phyloP scores from a whole-genome alignment of 257 asterid genomes.

The Lycium ferocissimum region DNA sequence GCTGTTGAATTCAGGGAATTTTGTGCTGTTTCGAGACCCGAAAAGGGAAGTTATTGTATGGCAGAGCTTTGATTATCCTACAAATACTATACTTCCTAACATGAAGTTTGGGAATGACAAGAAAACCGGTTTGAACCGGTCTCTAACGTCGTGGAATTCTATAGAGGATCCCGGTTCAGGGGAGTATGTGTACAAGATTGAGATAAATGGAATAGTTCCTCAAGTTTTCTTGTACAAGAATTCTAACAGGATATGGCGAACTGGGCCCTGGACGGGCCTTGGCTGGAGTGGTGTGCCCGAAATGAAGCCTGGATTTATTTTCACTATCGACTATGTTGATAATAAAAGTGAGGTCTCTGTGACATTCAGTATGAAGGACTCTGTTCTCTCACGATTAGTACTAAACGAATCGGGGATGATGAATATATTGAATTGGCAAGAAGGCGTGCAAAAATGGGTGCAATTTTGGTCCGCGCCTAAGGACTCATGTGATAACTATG shows the following conservation, averaged over 20 bases:
- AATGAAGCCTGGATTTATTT: constrained; percentile 11
- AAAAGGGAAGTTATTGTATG: not conserved
- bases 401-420: constrained; percentile 15
- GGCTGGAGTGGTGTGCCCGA: constrained; percentile 22
- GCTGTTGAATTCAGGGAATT: not conserved
- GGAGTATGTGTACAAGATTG: constrained; percentile 10
- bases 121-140: not conserved
- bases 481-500: constrained; percentile 26
- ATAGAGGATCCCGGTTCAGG: not conserved
- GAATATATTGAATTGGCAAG: constrained; percentile 6
- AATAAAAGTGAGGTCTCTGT: not conserved
- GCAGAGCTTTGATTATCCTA: constrained; percentile 32
- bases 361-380: not conserved
- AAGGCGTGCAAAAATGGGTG: not conserved
- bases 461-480: not conserved
- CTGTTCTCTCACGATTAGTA: constrained; percentile 24
- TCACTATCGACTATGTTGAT: not conserved
- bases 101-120: constrained; percentile 24
- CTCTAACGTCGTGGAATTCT: constrained; percentile 13
- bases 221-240: constrained; percentile 16
- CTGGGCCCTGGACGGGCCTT: constrained; percentile 21
- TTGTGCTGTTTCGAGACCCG: not conserved
- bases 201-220: not conserved
- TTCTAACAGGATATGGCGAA: constrained; percentile 22
- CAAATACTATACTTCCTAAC: constrained; percentile 20